Percentiles rank a stretch among this genome's conserved stretches.
Evolutionary conservation across 202 grass and related monocot genomes (phyloP).

Genomic region (Setaria italica): DNA sequence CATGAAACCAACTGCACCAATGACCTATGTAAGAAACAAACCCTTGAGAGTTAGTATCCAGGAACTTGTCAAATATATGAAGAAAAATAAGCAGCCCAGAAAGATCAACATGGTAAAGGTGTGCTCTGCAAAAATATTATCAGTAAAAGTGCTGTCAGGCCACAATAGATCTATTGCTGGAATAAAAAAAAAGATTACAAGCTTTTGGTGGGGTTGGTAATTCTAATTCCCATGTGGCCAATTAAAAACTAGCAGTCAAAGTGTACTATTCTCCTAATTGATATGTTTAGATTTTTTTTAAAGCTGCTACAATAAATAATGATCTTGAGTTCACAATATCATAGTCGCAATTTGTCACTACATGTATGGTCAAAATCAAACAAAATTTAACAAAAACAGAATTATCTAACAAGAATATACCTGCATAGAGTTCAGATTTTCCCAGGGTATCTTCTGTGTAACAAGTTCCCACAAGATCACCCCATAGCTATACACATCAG

Average conservation of each 20-base stretch:
- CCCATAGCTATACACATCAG: conserved; percentile 97
- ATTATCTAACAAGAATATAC: conserved; percentile 48
- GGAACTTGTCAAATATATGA: background rate
- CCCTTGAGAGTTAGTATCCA: conserved; percentile 36
- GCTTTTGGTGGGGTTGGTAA: background rate
- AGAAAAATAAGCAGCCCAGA: background rate
- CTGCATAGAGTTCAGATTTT: conserved; percentile 98
- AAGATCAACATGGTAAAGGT: background rate
- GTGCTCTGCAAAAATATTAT: background rate
- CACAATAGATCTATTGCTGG: background rate
- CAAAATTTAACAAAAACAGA: conserved; percentile 2
- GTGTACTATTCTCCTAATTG: background rate
- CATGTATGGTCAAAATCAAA: conserved; percentile 8
- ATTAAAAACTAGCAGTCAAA: conserved; percentile 3
- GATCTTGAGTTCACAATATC: background rate
- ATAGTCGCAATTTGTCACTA: conserved; percentile 15
- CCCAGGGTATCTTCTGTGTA: conserved; percentile 98
- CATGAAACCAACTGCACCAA: conserved; percentile 96
- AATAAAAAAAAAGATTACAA: conserved; percentile 22
- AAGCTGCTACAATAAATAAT: conserved; percentile 33
- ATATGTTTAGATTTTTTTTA: background rate
- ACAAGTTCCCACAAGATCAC: conserved; percentile 98
- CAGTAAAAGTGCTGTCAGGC: background rate
- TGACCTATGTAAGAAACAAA: conserved; percentile 59
- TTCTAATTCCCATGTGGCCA: background rate